Conservation (phyloP, 306 rosid genomes). For the Purshia tridentata region DNA sequence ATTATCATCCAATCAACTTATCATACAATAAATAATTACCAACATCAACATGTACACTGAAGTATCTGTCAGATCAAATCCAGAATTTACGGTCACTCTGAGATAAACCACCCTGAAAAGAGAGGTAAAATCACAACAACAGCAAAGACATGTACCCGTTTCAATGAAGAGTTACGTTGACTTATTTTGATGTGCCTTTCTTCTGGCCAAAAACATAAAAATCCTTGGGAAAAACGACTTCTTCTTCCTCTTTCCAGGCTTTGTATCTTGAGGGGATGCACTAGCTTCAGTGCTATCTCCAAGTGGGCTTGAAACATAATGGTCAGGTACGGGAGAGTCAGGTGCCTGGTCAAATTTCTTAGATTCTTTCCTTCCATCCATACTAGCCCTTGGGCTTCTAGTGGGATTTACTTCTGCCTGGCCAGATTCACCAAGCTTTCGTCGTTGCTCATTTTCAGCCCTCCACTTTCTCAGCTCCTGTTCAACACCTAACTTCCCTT, state of each 20-base stretch:
- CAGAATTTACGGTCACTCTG: constrained; percentile 26
- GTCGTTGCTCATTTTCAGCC: constrained; percentile 78
- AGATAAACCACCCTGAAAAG: constrained; percentile 28
- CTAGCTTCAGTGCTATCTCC: constrained; percentile 34
- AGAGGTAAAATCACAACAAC: constrained; percentile 31
- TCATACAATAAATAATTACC: constrained; percentile 46
- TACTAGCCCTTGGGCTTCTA: constrained; percentile 68
- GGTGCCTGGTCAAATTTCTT: constrained; percentile 31
- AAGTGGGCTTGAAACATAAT: constrained; percentile 49
- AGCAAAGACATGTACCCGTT: constrained; percentile 25
- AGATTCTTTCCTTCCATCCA: constrained; percentile 59
- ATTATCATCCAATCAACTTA: constrained; percentile 40
- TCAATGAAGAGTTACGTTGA: constrained; percentile 36
- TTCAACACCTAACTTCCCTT: constrained; percentile 93
- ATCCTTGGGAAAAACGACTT: constrained; percentile 75
- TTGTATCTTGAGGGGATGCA: constrained; percentile 58
- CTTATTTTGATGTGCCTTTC: constrained; percentile 51
- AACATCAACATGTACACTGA: constrained; percentile 45
- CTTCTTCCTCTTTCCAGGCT: constrained; percentile 69
- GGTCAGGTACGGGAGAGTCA: constrained; percentile 28
- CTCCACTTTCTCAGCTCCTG: constrained; percentile 96
- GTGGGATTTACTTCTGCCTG: constrained; percentile 45
- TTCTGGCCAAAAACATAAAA: constrained; percentile 82
- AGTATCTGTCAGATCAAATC: constrained; percentile 15
- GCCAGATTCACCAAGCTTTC: constrained; percentile 65